Evolutionary conservation across 2,329 filamentous ascomycete species (phyloP), one percentile per base, ranked within the genome.

Genomic region (Fusarium proliferatum): DNA sequence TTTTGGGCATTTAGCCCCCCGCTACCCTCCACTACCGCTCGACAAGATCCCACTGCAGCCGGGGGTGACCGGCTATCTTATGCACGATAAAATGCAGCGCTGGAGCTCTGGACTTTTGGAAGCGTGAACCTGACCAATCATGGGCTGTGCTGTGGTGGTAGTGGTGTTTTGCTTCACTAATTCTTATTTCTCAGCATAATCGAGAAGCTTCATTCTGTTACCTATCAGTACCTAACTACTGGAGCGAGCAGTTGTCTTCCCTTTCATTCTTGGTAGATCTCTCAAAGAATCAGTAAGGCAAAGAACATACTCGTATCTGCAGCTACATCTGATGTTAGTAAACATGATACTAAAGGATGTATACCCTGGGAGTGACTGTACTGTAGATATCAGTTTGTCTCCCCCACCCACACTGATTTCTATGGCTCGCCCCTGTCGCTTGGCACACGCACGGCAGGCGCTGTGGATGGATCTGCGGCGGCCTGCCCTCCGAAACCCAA

Each of bases 81-180:
- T 74, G 71, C 71, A 73, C 55, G 63, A 73, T 72, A 56, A 52
- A 45, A 71, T 73, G 71, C 71, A 69, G 48, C 28, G n/a, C 42
- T 68, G 59, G 26, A 41, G 55, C 63, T 60, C 71, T 71, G 51
- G 58, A 30, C 65, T 52, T 62, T 46, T 58, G 49, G 66, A 67
- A 73, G 58, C 48, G 49, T 55, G 26, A 19, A 9, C 49, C 34
- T 45, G 34, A 12, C 71, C 71, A 73, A 73, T 73, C 16, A 62
- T 52, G 13, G 48, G 39, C 28, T 23, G 19, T 23, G 9, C 11
- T 21, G 49, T 45, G 23, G 51, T 64, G 56, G 28, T 58, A 46
- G 49, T 62, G 49, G 67, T 69, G 67, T 42, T 59, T 68, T 59
- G 67, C 71, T 73, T 74, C 71, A 73, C 71, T 74, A 73, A 74